phyloP scores from a whole-genome alignment of 805 yeast species.

The Barnettozyma salicaria region DNA sequence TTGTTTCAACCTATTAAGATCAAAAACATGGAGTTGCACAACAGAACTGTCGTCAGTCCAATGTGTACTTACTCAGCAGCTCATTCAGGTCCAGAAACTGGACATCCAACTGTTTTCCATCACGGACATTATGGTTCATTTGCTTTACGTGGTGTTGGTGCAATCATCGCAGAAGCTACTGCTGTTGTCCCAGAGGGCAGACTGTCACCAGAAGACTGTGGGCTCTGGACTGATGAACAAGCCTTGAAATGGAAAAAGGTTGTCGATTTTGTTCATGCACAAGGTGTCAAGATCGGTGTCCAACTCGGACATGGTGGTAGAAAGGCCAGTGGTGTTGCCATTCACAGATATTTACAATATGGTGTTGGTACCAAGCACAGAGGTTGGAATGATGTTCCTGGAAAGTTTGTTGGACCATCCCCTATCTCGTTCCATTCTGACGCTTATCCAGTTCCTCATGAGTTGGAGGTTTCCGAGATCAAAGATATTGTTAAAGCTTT shows the following conservation, averaged over 20 bases:
- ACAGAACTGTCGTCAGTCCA: slow-evolving; percentile 52
- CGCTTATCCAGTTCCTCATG: slow-evolving; percentile 32
- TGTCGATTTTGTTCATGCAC: slow-evolving; percentile 42
- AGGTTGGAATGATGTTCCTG: slow-evolving; percentile 36
- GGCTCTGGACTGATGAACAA: slow-evolving; percentile 46
- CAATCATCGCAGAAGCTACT: slow-evolving; percentile 42
- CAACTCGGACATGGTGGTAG: slow-evolving; percentile 56
- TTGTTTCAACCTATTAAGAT: slow-evolving; percentile 20
- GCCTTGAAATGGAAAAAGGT: slow-evolving; percentile 35
- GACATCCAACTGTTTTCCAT: slow-evolving; percentile 41
- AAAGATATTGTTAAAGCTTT: slow-evolving; percentile 36
- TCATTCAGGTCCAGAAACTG: slow-evolving; percentile 25
- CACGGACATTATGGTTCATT: slow-evolving; percentile 43
- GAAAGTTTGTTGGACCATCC: slow-evolving; percentile 42
- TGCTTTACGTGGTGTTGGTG: slow-evolving; percentile 44
- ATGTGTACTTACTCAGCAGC: slow-evolving; percentile 47
- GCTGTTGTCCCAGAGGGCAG: slow-evolving; percentile 38
- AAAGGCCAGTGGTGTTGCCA: slow-evolving; percentile 35
- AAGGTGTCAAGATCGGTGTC: slow-evolving; percentile 41
- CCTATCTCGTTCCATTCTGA: slow-evolving; percentile 27
- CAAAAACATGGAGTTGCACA: slow-evolving; percentile 29
- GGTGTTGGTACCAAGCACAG: slow-evolving; percentile 29
- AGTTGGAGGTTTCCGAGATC: slow-evolving; percentile 38
- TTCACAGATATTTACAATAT: slow-evolving; percentile 28
- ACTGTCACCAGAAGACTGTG: slow-evolving; percentile 40